Evolutionary conservation across 768 basidiomycete species (phyloP).

Genomic region (Dioszegia crocea): DNA sequence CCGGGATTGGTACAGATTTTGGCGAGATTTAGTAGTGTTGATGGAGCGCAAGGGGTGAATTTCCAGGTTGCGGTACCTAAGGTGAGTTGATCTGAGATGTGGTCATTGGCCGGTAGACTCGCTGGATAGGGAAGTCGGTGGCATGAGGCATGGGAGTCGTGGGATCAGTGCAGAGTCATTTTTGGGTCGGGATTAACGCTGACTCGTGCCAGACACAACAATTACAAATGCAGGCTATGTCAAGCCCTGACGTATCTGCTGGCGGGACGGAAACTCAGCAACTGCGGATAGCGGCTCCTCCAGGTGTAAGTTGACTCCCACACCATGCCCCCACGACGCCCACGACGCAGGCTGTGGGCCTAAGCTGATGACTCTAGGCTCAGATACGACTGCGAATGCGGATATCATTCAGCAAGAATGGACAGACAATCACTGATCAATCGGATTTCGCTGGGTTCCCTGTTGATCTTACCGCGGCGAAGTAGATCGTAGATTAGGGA

Average conservation of each 20-base stretch:
- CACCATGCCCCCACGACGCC: too few relatives aligned
- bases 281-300: constrained; percentile 83
- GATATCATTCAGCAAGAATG: constrained; percentile 66
- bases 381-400: constrained; percentile 78
- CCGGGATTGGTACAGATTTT: constrained; percentile 89
- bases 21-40: constrained; percentile 69
- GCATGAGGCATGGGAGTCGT: too few relatives aligned
- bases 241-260: constrained; percentile 70
- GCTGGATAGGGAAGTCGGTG: too few relatives aligned
- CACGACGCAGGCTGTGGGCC: too few relatives aligned
- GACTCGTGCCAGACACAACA: constrained; percentile 70
- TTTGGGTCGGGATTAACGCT: not conserved
- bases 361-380: constrained; percentile 55
- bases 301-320: constrained; percentile 62
- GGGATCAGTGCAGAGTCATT: too few relatives aligned
- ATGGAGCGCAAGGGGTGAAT: constrained; percentile 61
- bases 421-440: constrained; percentile 77
- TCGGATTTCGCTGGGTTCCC: constrained; percentile 92
- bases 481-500: constrained; percentile 7
- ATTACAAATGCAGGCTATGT: constrained; percentile 96
- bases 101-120: too few relatives aligned
- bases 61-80: constrained; percentile 98
- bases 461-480: constrained; percentile 48
- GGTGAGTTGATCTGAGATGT: constrained; percentile 53
- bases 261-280: constrained; percentile 88